These are phyloP conservation scores for Auricularia cornea DNA, from an alignment of 768 basidiomycete species.

Conservation along the genomic window DNA sequence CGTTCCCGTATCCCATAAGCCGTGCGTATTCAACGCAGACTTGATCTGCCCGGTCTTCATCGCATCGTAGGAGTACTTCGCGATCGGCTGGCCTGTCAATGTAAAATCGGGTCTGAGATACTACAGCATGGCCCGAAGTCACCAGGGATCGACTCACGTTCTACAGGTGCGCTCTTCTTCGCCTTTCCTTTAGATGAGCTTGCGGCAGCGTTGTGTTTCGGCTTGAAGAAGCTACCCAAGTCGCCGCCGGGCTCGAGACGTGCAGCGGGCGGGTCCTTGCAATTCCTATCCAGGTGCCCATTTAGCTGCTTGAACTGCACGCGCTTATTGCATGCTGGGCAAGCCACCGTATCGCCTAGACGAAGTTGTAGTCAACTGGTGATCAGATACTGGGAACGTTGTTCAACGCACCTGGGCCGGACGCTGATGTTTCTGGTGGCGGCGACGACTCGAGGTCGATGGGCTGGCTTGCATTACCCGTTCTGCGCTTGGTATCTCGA, in stretches of 20 bases:
- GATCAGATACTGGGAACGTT: neutral
- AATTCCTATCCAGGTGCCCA: conserved; percentile 57
- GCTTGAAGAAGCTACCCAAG: neutral
- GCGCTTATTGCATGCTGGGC: conserved; percentile 50
- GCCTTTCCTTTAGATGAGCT: neutral
- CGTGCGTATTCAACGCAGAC: conserved; percentile 45
- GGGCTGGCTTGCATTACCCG: neutral
- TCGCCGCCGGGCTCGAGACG: neutral
- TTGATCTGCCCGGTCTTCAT: conserved; percentile 54
- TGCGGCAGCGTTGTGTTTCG: neutral
- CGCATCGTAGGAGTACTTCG: conserved; percentile 57
- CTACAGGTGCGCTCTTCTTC: neutral
- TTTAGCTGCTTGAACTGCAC: conserved; percentile 48
- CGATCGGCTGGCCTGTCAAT: conserved; percentile 3
- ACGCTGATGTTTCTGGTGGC: neutral
- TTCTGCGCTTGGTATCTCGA: neutral
- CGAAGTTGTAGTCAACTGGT: conserved; percentile 8
- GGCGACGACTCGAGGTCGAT: neutral
- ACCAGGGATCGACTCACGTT: neutral
- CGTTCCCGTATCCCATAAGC: conserved; percentile 44
- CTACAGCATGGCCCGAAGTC: too few relatives aligned
- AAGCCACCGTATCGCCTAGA: conserved; percentile 31
- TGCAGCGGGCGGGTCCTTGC: conserved; percentile 22
- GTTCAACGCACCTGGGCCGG: neutral
- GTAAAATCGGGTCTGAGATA: neutral